These are phyloP conservation scores for Orbilia brochopaga DNA, from an alignment of 2,329 filamentous ascomycete genomes.

Conservation along the genomic window DNA sequence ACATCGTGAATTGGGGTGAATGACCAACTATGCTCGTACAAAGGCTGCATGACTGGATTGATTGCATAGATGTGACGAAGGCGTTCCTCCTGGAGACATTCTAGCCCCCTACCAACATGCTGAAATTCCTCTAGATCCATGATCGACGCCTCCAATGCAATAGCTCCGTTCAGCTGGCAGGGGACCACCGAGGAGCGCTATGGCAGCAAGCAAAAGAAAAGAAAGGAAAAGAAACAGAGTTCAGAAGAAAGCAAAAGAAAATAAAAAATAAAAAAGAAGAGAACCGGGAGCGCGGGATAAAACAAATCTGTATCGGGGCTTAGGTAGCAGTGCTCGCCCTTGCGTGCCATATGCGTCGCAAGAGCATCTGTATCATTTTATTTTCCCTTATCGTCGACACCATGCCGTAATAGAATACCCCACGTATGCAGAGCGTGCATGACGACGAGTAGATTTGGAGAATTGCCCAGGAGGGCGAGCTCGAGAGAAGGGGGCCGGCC, in stretches of 20 bases:
- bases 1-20: background rate
- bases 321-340: slow-evolving; percentile 23
- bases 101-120: slow-evolving; percentile 11
- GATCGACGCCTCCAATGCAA: slow-evolving; percentile 20
- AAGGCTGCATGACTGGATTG: background rate
- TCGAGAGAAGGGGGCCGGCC: slow-evolving; percentile 18
- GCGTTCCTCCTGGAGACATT: background rate
- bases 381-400: slow-evolving; percentile 17
- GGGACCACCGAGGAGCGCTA: background rate
- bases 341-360: slow-evolving; percentile 26
- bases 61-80: background rate
- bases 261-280: slow-evolving; percentile 3
- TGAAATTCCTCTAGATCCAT: slow-evolving; percentile 17
- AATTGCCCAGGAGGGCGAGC: slow-evolving; percentile 12
- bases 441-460: slow-evolving; percentile 20
- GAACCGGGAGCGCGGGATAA: slow-evolving; percentile 3
- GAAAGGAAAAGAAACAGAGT: too few species aligned
- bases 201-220: too few species aligned
- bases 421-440: slow-evolving; percentile 39
- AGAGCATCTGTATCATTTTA: background rate
- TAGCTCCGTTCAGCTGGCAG: slow-evolving; percentile 16
- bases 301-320: slow-evolving; percentile 6
- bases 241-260: background rate
- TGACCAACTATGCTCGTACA: background rate
- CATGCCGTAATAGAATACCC: slow-evolving; percentile 14